Evolutionary conservation across 1,284 basidiomycete species (phyloP).

Genomic region (Phylloporus sp.): DNA sequence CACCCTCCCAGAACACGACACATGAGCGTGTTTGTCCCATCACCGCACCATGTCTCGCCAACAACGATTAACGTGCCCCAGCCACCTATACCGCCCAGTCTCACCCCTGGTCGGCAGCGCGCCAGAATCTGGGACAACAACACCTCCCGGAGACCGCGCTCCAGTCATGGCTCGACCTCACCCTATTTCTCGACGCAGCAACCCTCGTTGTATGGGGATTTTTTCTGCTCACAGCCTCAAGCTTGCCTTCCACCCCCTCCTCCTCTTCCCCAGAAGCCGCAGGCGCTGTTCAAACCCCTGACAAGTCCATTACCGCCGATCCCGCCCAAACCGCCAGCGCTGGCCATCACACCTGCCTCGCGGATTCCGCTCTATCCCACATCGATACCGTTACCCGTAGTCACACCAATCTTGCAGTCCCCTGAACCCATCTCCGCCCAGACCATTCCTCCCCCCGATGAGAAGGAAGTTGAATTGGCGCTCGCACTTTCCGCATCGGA

Average conservation of each 20-base stretch:
- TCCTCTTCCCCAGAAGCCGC: conserved; percentile 41
- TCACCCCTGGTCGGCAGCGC: conserved; percentile 31
- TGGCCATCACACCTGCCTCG: conserved; percentile 18
- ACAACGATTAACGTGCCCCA: conserved; percentile 1
- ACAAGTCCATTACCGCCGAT: conserved; percentile 31
- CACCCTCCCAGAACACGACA: conserved; percentile 27
- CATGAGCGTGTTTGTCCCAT: conserved; percentile 22
- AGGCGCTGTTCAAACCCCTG: conserved; percentile 24
- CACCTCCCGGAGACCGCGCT: conserved; percentile 14
- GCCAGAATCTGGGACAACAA: conserved; percentile 31
- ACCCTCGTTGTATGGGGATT: conserved; percentile 37
- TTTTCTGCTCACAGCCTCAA: conserved; percentile 24
- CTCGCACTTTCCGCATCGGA: conserved; percentile 61
- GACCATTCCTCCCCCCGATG: conserved; percentile 21
- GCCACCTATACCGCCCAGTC: conserved; percentile 29
- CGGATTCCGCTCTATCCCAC: conserved; percentile 38
- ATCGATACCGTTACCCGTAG: conserved; percentile 32
- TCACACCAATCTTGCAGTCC: conserved; percentile 16
- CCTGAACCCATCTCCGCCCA: conserved; percentile 12
- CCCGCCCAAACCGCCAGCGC: conserved; percentile 35
- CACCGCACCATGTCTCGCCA: conserved; percentile 4
- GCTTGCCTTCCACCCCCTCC: conserved; percentile 32
- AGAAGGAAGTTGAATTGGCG: conserved; percentile 41
- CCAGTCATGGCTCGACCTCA: conserved; percentile 10
- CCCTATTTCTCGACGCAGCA: conserved; percentile 16